Percentiles rank a stretch among this genome's conserved stretches.
Evolutionary conservation across 1,284 basidiomycete species (phyloP).

Genomic region (Violaceomyces palustris): DNA sequence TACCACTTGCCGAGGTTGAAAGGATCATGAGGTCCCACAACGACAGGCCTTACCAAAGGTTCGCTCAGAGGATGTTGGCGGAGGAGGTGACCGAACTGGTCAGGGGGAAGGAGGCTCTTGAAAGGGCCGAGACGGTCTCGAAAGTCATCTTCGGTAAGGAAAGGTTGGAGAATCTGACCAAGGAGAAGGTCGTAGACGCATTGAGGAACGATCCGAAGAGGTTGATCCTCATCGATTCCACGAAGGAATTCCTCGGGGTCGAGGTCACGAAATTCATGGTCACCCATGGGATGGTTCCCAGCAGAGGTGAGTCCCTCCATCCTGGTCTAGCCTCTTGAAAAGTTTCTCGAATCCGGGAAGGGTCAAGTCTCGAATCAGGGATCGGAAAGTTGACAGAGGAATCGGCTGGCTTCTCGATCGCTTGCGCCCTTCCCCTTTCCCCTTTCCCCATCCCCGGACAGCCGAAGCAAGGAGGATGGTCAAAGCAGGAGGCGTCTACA

Average conservation of each 20-base stretch:
- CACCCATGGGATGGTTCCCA: background rate
- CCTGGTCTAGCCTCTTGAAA: too few species aligned
- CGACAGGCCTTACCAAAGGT: slow-evolving; percentile 60
- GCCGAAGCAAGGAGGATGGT: slow-evolving; percentile 16
- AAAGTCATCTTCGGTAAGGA: slow-evolving; percentile 58
- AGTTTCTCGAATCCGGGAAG: background rate
- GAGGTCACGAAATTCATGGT: background rate
- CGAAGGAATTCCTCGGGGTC: background rate
- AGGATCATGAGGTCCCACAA: slow-evolving; percentile 62
- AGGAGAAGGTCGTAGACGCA: slow-evolving; percentile 1
- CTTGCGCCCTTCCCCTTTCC: too few species aligned
- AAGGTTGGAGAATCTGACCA: background rate
- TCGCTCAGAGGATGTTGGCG: slow-evolving; percentile 75
- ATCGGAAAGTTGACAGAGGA: background rate
- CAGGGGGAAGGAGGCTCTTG: slow-evolving; percentile 54
- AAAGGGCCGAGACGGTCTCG: slow-evolving; percentile 62
- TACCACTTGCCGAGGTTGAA: slow-evolving; percentile 63
- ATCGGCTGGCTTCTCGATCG: slow-evolving; percentile 6
- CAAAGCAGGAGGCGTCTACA: slow-evolving; percentile 9
- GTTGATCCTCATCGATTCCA: background rate
- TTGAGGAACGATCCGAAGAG: background rate
- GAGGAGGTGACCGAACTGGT: slow-evolving; percentile 77
- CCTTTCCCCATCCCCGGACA: too few species aligned
- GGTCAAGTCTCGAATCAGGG: background rate
- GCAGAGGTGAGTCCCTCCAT: too few species aligned